Evolutionary conservation across 2,329 filamentous ascomycete genomes (phyloP).

Genomic region (Aureobasidium subglaciale): DNA sequence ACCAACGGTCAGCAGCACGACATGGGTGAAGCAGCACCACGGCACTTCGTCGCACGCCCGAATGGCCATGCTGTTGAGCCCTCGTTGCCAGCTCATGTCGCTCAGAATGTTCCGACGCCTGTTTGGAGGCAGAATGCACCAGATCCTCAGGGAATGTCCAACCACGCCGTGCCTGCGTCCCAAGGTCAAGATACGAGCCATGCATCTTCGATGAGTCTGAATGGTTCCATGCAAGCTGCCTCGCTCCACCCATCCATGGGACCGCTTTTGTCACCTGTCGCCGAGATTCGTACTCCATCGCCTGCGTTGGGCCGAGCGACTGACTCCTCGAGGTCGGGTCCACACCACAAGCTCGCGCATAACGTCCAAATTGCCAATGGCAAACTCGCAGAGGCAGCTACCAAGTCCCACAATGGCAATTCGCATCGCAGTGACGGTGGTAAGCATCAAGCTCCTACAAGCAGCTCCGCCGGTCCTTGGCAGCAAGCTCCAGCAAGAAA

Average conservation of each 20-base stretch:
- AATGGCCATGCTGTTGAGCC: background rate
- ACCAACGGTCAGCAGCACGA: conserved; percentile 5
- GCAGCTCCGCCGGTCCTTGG: conserved; percentile 17
- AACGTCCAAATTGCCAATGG: conserved; percentile 25
- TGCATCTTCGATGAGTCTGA: background rate
- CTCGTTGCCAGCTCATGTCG: background rate
- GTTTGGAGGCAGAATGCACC: background rate
- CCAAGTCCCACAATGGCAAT: conserved; percentile 5
- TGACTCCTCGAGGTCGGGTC: conserved; percentile 28
- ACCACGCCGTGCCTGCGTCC: background rate
- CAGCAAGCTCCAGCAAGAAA: conserved; percentile 25
- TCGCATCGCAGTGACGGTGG: background rate
- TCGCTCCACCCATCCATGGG: conserved; percentile 13
- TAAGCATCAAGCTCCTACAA: conserved; percentile 5
- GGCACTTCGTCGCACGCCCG: background rate
- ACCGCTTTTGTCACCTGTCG: conserved; percentile 61
- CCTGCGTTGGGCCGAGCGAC: conserved; percentile 54
- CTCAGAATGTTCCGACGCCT: conserved; percentile 1
- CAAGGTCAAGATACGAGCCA: background rate
- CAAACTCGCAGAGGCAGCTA: conserved; percentile 17
- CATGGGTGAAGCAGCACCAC: background rate
- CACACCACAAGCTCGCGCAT: conserved; percentile 17
- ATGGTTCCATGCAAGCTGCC: background rate
- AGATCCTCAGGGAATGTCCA: conserved; percentile 2
- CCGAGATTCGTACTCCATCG: conserved; percentile 65